phyloP scores from a whole-genome alignment of 345 rosid species.

The Eucalyptus pauciflora region DNA sequence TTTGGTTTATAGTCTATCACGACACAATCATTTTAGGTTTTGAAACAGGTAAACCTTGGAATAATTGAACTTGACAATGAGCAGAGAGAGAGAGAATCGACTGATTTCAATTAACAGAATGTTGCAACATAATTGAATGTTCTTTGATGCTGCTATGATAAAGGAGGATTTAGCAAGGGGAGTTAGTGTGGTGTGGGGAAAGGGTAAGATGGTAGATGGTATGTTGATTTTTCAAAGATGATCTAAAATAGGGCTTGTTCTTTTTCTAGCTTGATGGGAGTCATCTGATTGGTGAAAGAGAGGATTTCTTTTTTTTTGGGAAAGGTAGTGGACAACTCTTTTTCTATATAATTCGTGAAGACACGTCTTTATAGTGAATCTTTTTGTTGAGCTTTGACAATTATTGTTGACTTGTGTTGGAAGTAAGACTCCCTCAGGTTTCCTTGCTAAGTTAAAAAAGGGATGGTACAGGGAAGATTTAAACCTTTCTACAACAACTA shows the following conservation, averaged over 20 bases:
- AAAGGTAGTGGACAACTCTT: background rate
- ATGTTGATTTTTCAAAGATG: background rate
- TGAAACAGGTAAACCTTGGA: background rate
- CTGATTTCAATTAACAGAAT: background rate
- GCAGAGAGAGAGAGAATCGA: background rate
- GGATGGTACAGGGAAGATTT: background rate
- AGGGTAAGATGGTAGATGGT: background rate
- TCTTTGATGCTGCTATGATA: background rate
- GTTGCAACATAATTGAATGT: background rate
- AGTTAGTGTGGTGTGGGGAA: background rate
- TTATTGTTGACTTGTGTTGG: background rate
- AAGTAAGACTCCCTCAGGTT: background rate
- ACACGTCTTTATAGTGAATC: background rate
- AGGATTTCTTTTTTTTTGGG: background rate
- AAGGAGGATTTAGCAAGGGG: background rate
- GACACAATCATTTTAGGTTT: background rate
- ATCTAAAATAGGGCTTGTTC: background rate
- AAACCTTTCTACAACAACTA: background rate
- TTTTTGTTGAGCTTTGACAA: background rate
- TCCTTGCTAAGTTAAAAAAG: background rate
- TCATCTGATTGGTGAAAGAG: background rate
- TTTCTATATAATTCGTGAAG: background rate
- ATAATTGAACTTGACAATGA: background rate
- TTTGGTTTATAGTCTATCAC: background rate
- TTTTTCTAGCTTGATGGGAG: background rate